These are phyloP conservation scores for Zoysia matrella DNA, from an alignment of 202 grass and related monocot genomes.

Conservation along the genomic window DNA sequence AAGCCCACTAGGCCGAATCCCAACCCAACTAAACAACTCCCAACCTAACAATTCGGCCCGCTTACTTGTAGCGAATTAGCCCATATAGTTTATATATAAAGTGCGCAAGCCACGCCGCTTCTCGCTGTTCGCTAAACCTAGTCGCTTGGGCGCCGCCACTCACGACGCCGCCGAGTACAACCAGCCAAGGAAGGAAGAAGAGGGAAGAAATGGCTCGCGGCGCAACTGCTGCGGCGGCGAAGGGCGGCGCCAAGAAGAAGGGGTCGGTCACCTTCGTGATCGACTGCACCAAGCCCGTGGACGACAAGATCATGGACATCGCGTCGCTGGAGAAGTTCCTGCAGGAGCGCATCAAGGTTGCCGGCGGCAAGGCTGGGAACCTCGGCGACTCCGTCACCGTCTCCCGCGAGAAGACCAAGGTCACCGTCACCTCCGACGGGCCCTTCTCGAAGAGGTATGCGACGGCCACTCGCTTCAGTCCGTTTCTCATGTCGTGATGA, in stretches of 20 bases:
- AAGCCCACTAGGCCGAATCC: too few species aligned
- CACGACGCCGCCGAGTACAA: not conserved
- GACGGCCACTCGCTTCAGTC: not conserved
- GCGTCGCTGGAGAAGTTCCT: constrained; percentile 96
- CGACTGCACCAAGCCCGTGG: too few species aligned
- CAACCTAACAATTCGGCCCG: not conserved
- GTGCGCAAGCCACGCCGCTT: not conserved
- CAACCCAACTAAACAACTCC: too few species aligned
- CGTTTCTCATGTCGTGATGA: not conserved
- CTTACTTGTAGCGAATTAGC: not conserved
- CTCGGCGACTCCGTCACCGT: not conserved
- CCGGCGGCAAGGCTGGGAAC: constrained; percentile 82
- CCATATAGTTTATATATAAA: not conserved
- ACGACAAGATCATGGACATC: constrained; percentile 96
- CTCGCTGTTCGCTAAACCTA: not conserved
- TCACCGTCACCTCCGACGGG: too few species aligned
- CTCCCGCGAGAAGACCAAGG: too few species aligned
- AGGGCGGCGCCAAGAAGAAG: constrained; percentile 31
- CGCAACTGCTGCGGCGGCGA: not conserved
- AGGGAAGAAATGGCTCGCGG: not conserved
- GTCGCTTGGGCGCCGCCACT: not conserved
- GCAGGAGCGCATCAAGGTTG: constrained; percentile 96
- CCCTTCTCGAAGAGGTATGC: constrained; percentile 71
- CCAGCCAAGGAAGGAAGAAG: not conserved
- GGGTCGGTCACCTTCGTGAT: too few species aligned